Percentiles rank a stretch among this genome's conserved stretches.
Evolutionary conservation across 495 filamentous ascomycete species (phyloP).

Genomic region (Astrocystis sublimbata): DNA sequence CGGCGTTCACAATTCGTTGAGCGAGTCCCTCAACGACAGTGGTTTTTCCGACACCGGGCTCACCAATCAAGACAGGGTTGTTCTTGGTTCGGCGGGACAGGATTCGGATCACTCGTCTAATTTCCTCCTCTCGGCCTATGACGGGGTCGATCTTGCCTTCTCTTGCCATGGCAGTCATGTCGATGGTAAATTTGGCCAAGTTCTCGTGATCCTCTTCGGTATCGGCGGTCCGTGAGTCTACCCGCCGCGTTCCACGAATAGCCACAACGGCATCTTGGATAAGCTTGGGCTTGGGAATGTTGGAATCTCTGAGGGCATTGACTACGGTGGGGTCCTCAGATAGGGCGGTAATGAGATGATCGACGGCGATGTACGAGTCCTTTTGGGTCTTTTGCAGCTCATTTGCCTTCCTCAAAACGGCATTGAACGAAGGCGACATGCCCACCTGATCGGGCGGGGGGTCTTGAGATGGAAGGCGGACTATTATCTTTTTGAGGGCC

Average conservation of each 20-base stretch:
- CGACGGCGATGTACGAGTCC: constrained; percentile 89
- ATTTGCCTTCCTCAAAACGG: constrained; percentile 75
- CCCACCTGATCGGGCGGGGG: constrained; percentile 86
- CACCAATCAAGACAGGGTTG: constrained; percentile 91
- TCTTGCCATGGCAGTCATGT: constrained; percentile 90
- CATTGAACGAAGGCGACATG: constrained; percentile 76
- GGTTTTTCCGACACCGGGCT: constrained; percentile 98
- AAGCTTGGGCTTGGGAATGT: constrained; percentile 87
- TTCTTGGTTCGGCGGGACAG: constrained; percentile 95
- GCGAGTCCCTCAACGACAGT: constrained; percentile 98
- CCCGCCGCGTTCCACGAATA: constrained; percentile 85
- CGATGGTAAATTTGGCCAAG: constrained; percentile 94
- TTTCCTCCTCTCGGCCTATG: constrained; percentile 96
- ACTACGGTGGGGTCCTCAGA: constrained; percentile 77
- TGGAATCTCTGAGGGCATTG: constrained; percentile 74
- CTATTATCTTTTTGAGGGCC: constrained; percentile 83
- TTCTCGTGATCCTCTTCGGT: constrained; percentile 88
- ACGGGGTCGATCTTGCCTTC: constrained; percentile 98
- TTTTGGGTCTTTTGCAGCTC: constrained; percentile 96
- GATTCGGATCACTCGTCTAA: constrained; percentile 89
- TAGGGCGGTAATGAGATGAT: constrained; percentile 85
- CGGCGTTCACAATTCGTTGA: constrained; percentile 88
- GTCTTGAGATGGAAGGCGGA: constrained; percentile 89
- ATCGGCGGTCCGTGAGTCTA: constrained; percentile 94
- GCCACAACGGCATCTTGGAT: constrained; percentile 84